These are phyloP conservation scores for Zhuliangozyma blackwelliae DNA, from an alignment of 1,139 yeast genomes.

Conservation along the genomic window DNA sequence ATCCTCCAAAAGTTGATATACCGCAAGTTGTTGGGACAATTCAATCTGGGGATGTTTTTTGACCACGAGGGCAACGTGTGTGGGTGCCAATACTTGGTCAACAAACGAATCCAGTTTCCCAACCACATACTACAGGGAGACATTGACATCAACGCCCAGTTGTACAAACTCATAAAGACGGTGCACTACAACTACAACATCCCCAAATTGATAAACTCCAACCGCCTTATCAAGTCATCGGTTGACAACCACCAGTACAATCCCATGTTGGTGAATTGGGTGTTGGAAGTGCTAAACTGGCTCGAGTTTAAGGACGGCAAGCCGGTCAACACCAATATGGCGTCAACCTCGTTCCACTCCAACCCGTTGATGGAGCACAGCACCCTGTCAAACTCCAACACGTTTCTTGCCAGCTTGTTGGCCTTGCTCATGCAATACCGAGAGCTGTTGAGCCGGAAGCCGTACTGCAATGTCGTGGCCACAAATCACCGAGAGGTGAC, in stretches of 20 bases:
- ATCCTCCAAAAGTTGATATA: slow-evolving; percentile 35
- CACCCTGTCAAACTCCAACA: slow-evolving; percentile 2
- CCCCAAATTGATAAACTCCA: slow-evolving; percentile 42
- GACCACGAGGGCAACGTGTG: slow-evolving; percentile 8
- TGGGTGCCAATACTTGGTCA: slow-evolving; percentile 24
- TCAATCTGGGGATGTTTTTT: slow-evolving; percentile 12
- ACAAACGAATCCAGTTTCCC: slow-evolving; percentile 39
- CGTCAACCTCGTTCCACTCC: slow-evolving; percentile 4
- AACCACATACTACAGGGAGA: slow-evolving; percentile 38
- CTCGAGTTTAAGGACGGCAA: slow-evolving; percentile 56
- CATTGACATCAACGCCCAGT: slow-evolving; percentile 32
- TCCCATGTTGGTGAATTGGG: slow-evolving; percentile 48
- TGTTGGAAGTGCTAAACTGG: slow-evolving; percentile 56
- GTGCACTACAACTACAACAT: slow-evolving; percentile 39
- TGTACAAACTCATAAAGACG: slow-evolving; percentile 33
- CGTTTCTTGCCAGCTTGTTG: slow-evolving; percentile 43
- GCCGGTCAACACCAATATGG: background rate
- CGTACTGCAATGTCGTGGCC: slow-evolving; percentile 19
- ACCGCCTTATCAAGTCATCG: slow-evolving; percentile 26
- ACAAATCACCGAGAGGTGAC: slow-evolving; percentile 28
- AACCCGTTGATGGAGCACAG: background rate
- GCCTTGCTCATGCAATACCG: slow-evolving; percentile 40
- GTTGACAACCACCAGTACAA: slow-evolving; percentile 11
- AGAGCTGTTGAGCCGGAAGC: slow-evolving; percentile 30
- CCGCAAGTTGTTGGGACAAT: slow-evolving; percentile 29